These are phyloP conservation scores for Cercospora citrullina DNA, from an alignment of 2,329 filamentous ascomycete species.

Conservation along the genomic window DNA sequence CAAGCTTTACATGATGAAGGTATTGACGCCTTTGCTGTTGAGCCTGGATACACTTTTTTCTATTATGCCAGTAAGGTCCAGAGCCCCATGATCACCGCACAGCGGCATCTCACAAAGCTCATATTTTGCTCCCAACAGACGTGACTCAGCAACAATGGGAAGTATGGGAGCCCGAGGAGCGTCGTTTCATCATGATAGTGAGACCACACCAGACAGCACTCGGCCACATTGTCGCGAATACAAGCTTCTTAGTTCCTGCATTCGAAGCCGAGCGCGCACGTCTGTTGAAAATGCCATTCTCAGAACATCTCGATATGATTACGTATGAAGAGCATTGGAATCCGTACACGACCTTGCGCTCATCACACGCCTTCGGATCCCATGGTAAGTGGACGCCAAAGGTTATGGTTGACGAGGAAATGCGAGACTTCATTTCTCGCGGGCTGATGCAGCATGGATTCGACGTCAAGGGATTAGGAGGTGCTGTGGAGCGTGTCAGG, in stretches of 20 bases:
- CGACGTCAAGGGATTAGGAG: conserved; percentile 55
- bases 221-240: conserved; percentile 52
- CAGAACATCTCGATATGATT: conserved; percentile 55
- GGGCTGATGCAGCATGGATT: conserved; percentile 58
- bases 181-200: conserved; percentile 62
- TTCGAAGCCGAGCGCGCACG: conserved; percentile 62
- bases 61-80: conserved; percentile 52
- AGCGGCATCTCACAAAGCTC: not conserved
- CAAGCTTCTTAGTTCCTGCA: conserved; percentile 59
- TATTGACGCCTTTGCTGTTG: conserved; percentile 61
- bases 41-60: conserved; percentile 65
- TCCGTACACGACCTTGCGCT: conserved; percentile 57
- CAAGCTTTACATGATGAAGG: conserved; percentile 53
- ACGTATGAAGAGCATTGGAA: conserved; percentile 67
- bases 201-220: conserved; percentile 45
- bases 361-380: conserved; percentile 18
- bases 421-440: conserved; percentile 62
- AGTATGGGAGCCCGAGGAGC: conserved; percentile 65
- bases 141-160: conserved; percentile 52
- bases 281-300: conserved; percentile 59
- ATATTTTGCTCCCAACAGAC: conserved; percentile 43
- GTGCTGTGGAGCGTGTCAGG: conserved; percentile 58
- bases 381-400: conserved; percentile 35
- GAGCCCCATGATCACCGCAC: not conserved
- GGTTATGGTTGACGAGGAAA: conserved; percentile 67